phyloP scores from a whole-genome alignment of 2,329 filamentous ascomycete species.

The Colletotrichum lentis region DNA sequence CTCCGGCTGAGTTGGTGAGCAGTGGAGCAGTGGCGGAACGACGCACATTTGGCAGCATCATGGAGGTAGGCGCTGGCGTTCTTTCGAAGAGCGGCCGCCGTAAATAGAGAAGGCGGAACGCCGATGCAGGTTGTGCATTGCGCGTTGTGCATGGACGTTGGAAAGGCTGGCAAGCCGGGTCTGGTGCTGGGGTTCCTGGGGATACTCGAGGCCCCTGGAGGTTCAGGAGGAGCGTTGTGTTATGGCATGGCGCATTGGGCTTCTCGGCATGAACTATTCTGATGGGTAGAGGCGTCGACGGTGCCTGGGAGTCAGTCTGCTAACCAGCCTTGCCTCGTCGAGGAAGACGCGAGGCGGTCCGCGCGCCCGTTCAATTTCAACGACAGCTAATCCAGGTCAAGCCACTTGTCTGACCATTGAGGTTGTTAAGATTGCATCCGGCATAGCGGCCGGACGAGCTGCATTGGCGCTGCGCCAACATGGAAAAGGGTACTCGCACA shows the following conservation, averaged over 20 bases:
- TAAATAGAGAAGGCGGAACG: constrained; percentile 36
- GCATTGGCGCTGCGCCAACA: constrained; percentile 32
- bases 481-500: constrained; percentile 3
- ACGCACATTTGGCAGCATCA: constrained; percentile 21
- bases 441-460: constrained; percentile 29
- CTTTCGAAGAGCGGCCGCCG: neutral
- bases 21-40: neutral
- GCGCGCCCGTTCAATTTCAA: constrained; percentile 33
- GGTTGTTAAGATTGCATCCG: constrained; percentile 34
- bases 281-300: constrained; percentile 22
- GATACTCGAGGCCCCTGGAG: neutral
- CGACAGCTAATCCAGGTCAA: constrained; percentile 35
- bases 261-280: constrained; percentile 29
- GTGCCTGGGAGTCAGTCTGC: constrained; percentile 5
- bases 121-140: constrained; percentile 31
- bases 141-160: constrained; percentile 35
- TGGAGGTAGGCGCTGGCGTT: neutral
- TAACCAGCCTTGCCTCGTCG: constrained; percentile 1
- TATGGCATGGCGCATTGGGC: constrained; percentile 34
- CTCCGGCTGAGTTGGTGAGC: neutral
- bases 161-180: constrained; percentile 6
- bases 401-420: constrained; percentile 37
- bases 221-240: constrained; percentile 34
- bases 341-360: constrained; percentile 21
- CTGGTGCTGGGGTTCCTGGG: too few species aligned